Evolutionary conservation across 495 filamentous ascomycete species (phyloP), one percentile per base, ranked within the genome.

Genomic region (Xylaria scruposa): DNA sequence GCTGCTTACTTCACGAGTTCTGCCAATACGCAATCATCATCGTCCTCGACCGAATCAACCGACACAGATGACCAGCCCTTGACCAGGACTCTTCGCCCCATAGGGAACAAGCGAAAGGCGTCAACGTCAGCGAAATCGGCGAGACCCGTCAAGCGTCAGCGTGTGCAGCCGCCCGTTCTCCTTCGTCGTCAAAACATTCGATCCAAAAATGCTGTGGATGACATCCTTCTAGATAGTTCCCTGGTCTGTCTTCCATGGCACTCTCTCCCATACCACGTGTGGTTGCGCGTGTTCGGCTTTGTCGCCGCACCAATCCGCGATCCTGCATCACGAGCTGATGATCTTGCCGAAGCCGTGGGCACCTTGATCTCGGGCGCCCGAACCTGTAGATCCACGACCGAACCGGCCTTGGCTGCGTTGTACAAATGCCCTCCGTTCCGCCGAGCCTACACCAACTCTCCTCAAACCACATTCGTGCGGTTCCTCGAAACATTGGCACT

Each of bases 331-430:
- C 75, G 77, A 46, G 60, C 70, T 62, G 77, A 79, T 59, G 76
- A 78, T 70, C 66, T 77, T 36, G 60, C 53, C 6, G 72, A 71
- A 36, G 76, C 76, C 1, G 85, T 88, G 3, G 77, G 78, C 67
- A 94, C 89, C 88, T 87, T 97, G 15, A 67, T 91, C 4, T 81
- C 86, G 29, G 80, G 89, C 21, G 88, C 91, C 13, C 78, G 86
- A 12, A 76, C 90, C 17, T 95, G 93, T 70, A 87, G 85, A 51
- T 79, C 83, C 4, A 94, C 95, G 69, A 80, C 87, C 7, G 91
- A 95, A 73, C 91, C 94, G 6, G 92, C 94, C 8, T 80, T 97
- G 21, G 89, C 91, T 17, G 91, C 87, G 15, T 84, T 96, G 5
- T 96, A 95, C 78, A 81, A 88, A 44, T 87, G 85, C 3, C 93